These are phyloP conservation scores for Symbiodinium natans DNA, from an alignment of 73 alveolate genomes.

Conservation along the genomic window DNA sequence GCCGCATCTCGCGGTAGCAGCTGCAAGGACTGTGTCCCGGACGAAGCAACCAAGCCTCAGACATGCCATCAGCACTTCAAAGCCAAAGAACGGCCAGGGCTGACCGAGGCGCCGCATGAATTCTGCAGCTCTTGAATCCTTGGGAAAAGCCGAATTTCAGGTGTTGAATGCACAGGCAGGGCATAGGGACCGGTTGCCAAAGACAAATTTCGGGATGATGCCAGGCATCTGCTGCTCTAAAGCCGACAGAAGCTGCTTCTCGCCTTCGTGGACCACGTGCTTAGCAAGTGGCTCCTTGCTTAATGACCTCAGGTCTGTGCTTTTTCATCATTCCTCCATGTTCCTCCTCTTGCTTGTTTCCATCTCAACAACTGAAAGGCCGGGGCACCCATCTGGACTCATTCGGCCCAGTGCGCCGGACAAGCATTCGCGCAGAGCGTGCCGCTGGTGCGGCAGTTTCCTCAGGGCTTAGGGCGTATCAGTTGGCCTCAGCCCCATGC, in stretches of 20 bases:
- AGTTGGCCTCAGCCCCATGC: neutral
- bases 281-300: neutral
- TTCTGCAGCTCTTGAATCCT: conserved; percentile 39
- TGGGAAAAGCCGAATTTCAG: neutral
- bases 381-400: conserved; percentile 39
- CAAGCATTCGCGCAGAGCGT: conserved; percentile 29
- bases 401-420: conserved; percentile 59
- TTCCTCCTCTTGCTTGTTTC: too few relatives aligned
- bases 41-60: conserved; percentile 31
- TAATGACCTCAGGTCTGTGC: neutral
- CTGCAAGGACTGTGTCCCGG: neutral
- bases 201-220: neutral
- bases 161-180: neutral
- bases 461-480: neutral
- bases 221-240: conserved; percentile 45
- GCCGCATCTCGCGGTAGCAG: conserved; percentile 86
- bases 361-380: neutral
- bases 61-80: neutral
- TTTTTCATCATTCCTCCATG: too few relatives aligned
- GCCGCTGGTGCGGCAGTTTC: conserved; percentile 43
- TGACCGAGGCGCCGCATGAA: conserved; percentile 22
- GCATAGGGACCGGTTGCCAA: too few relatives aligned
- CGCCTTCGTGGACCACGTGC: conserved; percentile 53
- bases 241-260: conserved; percentile 19
- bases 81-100: neutral